A percentile compares a stretch with the other conserved stretches of the same genome.
Evolutionary conservation across 129 eudicot genomes (phyloP).

Genomic region (Flaveria sonorensis): DNA sequence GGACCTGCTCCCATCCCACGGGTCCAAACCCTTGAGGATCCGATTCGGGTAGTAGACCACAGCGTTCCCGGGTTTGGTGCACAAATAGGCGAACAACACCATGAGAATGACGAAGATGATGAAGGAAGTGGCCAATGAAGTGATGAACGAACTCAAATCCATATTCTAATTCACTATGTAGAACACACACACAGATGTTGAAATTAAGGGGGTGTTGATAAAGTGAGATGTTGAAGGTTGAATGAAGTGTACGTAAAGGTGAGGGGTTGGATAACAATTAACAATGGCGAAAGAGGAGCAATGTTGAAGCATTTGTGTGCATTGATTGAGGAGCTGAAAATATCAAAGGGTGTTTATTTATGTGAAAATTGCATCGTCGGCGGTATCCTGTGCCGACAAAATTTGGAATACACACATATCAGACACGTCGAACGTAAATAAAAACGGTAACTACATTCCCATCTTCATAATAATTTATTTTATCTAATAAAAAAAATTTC

Average conservation of each 20-base stretch:
- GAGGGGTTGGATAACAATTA: neutral
- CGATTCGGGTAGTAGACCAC: constrained; percentile 84
- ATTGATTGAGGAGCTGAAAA: constrained; percentile 18
- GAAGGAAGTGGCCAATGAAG: constrained; percentile 77
- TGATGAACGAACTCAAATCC: constrained; percentile 86
- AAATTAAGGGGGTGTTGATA: constrained; percentile 14
- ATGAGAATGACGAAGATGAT: constrained; percentile 66
- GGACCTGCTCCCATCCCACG: constrained; percentile 57
- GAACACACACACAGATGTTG: neutral
- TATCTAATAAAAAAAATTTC: too few species aligned
- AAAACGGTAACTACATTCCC: neutral
- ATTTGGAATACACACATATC: neutral
- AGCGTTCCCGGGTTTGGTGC: constrained; percentile 55
- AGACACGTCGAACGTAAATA: neutral
- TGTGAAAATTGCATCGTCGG: constrained; percentile 4
- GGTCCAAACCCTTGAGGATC: constrained; percentile 79
- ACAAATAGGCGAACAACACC: constrained; percentile 74
- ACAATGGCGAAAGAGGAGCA: constrained; percentile 9
- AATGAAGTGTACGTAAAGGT: constrained; percentile 38
- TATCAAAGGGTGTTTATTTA: neutral
- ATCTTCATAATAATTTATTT: too few species aligned
- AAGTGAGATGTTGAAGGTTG: neutral
- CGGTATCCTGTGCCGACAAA: constrained; percentile 19
- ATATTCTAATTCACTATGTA: constrained; percentile 24
- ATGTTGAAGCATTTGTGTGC: neutral